Conservation (phyloP, 2,329 filamentous ascomycete species). For the Cordyceps tenuipes region DNA sequence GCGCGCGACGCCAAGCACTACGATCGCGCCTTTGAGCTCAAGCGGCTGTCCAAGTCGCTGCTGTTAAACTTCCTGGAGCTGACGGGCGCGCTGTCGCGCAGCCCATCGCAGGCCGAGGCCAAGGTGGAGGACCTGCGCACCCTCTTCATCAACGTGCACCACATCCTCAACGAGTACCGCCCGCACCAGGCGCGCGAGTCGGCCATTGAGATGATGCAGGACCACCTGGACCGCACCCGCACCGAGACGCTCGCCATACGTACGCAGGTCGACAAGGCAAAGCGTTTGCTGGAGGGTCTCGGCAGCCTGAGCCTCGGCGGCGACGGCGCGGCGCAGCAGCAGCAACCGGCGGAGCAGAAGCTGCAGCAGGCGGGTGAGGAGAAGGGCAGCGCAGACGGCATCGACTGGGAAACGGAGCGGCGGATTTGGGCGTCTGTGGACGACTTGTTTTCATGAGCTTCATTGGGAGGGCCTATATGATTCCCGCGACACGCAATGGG, state of each 20-base stretch:
- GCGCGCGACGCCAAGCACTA: slow-evolving; percentile 47
- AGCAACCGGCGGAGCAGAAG: slow-evolving; percentile 15
- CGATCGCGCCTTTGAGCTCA: slow-evolving; percentile 60
- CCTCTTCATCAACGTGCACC: slow-evolving; percentile 84
- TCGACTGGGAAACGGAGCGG: slow-evolving; percentile 16
- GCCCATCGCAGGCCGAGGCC: slow-evolving; percentile 44
- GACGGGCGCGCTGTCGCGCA: slow-evolving; percentile 40
- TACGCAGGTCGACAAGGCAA: slow-evolving; percentile 62
- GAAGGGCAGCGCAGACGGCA: slow-evolving; percentile 10
- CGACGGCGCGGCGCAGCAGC: slow-evolving; percentile 13
- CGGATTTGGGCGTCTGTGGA: slow-evolving; percentile 37
- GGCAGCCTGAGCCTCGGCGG: slow-evolving; percentile 36
- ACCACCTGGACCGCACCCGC: slow-evolving; percentile 63
- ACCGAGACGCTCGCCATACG: slow-evolving; percentile 64
- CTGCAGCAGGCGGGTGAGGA: neutral
- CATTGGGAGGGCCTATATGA: neutral
- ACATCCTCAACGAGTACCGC: slow-evolving; percentile 87
- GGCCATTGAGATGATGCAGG: slow-evolving; percentile 80
- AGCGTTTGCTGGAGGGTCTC: slow-evolving; percentile 62
- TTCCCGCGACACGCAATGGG: too few relatives aligned
- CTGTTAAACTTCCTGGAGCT: slow-evolving; percentile 86
- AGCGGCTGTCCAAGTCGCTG: slow-evolving; percentile 73
- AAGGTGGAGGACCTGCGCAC: slow-evolving; percentile 75
- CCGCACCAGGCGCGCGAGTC: slow-evolving; percentile 89
- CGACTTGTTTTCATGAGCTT: slow-evolving; percentile 28